Percentiles rank a stretch among this genome's conserved stretches.
Evolutionary conservation across 371 early-diverging fungal species (phyloP).

Genomic region (Circinella umbellata): DNA sequence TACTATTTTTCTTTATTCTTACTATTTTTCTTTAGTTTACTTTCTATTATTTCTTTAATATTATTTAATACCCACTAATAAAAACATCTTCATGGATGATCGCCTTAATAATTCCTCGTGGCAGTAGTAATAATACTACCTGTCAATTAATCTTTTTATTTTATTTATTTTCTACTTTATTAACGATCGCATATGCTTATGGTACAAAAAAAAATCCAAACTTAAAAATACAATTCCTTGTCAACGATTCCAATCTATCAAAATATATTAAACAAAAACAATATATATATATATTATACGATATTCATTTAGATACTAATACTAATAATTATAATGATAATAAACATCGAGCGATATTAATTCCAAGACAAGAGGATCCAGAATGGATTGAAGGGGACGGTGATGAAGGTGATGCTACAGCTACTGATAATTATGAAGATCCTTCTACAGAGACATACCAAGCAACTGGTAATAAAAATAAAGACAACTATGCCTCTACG

Average conservation of each 20-base stretch:
- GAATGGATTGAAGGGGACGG: constrained; percentile 12
- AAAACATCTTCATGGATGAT: constrained; percentile 1
- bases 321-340: background rate
- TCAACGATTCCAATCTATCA: too few relatives aligned
- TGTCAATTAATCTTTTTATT: constrained; percentile 3
- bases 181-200: background rate
- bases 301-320: too few relatives aligned
- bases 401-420: constrained; percentile 1
- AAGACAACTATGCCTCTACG: background rate
- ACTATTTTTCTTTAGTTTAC: background rate
- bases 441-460: background rate
- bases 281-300: too few relatives aligned
- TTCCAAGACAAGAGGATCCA: constrained; percentile 4
- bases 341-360: background rate
- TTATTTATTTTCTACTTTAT: background rate
- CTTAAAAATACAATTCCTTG: background rate
- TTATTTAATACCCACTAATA: background rate
- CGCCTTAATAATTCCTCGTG: too few relatives aligned
- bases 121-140: background rate
- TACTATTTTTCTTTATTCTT: background rate
- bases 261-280: too few relatives aligned
- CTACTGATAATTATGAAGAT: background rate
- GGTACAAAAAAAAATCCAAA: background rate
- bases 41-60: background rate
- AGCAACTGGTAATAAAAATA: too few relatives aligned